Evolutionary conservation across 768 basidiomycete species (phyloP).

Genomic region (Tylopilus sp.): DNA sequence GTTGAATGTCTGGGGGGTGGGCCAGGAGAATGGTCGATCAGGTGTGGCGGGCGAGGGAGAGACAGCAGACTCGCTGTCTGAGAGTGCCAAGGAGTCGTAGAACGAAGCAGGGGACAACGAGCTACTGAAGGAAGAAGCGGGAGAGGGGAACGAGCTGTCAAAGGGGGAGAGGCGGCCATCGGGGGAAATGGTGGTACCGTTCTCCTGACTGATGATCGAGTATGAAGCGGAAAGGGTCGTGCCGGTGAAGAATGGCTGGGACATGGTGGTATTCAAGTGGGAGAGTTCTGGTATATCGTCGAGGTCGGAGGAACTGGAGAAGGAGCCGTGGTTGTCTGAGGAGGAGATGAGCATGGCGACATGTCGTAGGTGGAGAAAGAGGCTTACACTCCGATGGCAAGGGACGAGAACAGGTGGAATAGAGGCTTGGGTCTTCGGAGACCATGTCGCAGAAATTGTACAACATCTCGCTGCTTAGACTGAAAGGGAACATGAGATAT

Average conservation of each 20-base stretch:
- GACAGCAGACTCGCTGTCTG: constrained; percentile 20
- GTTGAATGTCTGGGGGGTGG: background rate
- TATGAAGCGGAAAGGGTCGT: constrained; percentile 5
- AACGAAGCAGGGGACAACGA: constrained; percentile 25
- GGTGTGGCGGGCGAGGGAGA: constrained; percentile 19
- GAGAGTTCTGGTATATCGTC: constrained; percentile 22
- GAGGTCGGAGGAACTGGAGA: constrained; percentile 1
- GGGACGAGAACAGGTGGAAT: constrained; percentile 4
- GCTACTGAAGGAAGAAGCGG: constrained; percentile 22
- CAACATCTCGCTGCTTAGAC: constrained; percentile 5
- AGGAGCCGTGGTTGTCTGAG: background rate
- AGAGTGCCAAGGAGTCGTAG: constrained; percentile 7
- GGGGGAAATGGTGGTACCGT: background rate
- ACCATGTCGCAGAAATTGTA: background rate
- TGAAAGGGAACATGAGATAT: constrained; percentile 11
- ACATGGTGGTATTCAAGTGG: constrained; percentile 3
- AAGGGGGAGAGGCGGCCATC: constrained; percentile 13
- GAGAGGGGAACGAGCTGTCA: constrained; percentile 21
- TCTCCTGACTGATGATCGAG: constrained; percentile 13
- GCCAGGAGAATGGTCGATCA: constrained; percentile 7
- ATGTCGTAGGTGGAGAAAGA: background rate
- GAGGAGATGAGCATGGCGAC: constrained; percentile 17
- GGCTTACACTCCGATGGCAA: constrained; percentile 7
- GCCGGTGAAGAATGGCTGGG: constrained; percentile 8
- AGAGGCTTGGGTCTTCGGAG: background rate